A percentile compares a stretch with the other conserved stretches of the same genome.
Conservation (phyloP, 306 rosid species). For the Fragaria ananassa region DNA sequence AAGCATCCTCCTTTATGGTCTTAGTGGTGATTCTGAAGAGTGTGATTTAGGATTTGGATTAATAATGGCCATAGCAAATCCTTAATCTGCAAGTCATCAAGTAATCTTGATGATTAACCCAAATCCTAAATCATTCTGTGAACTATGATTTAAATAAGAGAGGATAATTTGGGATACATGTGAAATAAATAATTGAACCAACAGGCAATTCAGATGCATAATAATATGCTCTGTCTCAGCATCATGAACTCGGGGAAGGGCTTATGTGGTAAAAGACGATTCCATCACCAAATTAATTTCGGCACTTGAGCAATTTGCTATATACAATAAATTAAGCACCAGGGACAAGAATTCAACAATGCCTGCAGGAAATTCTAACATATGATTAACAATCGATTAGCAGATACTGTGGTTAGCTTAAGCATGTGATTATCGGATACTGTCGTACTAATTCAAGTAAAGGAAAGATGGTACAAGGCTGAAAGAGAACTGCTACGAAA, state of each 20-base stretch:
- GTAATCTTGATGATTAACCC: not conserved
- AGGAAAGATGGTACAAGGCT: not conserved
- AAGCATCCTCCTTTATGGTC: not conserved
- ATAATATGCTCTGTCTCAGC: not conserved
- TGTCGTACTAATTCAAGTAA: not conserved
- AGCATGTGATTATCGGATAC: not conserved
- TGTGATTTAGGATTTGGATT: slow-evolving; percentile 2
- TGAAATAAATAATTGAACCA: not conserved
- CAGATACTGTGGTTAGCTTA: not conserved
- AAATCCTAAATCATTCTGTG: not conserved
- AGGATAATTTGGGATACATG: slow-evolving; percentile 10
- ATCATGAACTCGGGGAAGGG: not conserved
- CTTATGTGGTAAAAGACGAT: not conserved
- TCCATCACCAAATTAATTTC: not conserved
- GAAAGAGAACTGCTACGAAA: not conserved
- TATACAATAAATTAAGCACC: not conserved
- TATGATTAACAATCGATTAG: not conserved
- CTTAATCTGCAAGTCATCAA: slow-evolving; percentile 7
- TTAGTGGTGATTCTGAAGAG: not conserved
- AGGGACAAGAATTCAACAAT: not conserved
- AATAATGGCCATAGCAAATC: not conserved
- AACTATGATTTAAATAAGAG: not conserved
- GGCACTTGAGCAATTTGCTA: not conserved
- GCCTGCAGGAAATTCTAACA: not conserved
- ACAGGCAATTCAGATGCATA: not conserved